phyloP scores from a whole-genome alignment of 1,284 basidiomycete genomes.

The Austroboletus niveus region DNA sequence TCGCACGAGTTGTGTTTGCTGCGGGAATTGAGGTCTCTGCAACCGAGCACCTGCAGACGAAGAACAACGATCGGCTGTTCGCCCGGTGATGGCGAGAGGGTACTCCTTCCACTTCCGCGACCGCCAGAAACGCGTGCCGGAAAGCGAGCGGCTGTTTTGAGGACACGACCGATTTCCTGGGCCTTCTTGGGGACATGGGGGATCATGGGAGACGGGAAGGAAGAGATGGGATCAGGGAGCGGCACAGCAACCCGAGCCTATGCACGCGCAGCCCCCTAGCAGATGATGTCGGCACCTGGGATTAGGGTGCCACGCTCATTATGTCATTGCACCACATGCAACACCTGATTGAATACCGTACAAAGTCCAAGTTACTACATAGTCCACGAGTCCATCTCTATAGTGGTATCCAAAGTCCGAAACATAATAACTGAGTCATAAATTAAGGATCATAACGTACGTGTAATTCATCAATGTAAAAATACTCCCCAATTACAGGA shows the following conservation, averaged over 20 bases:
- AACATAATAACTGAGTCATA: neutral
- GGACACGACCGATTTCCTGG: conserved; percentile 46
- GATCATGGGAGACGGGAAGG: conserved; percentile 22
- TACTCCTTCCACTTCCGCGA: conserved; percentile 37
- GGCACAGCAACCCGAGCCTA: conserved; percentile 11
- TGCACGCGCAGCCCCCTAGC: conserved; percentile 12
- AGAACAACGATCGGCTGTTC: conserved; percentile 67
- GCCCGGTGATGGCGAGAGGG: conserved; percentile 52
- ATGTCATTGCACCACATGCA: neutral
- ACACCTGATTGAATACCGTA: too few relatives aligned
- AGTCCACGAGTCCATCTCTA: neutral
- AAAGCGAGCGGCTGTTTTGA: conserved; percentile 47
- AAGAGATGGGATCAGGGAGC: neutral
- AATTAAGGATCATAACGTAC: neutral
- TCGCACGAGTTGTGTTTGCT: conserved; percentile 69
- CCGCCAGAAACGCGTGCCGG: conserved; percentile 44
- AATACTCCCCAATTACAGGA: conserved; percentile 30
- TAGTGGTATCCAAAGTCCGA: neutral
- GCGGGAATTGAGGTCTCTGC: conserved; percentile 58
- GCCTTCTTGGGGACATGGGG: conserved; percentile 41
- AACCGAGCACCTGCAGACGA: conserved; percentile 64
- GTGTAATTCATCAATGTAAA: neutral
- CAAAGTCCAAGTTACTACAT: too few relatives aligned
- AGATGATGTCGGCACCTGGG: neutral
- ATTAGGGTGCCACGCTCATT: conserved; percentile 1